phyloP scores from a whole-genome alignment of 345 rosid genomes.

The Bruguiera gymnorhiza region DNA sequence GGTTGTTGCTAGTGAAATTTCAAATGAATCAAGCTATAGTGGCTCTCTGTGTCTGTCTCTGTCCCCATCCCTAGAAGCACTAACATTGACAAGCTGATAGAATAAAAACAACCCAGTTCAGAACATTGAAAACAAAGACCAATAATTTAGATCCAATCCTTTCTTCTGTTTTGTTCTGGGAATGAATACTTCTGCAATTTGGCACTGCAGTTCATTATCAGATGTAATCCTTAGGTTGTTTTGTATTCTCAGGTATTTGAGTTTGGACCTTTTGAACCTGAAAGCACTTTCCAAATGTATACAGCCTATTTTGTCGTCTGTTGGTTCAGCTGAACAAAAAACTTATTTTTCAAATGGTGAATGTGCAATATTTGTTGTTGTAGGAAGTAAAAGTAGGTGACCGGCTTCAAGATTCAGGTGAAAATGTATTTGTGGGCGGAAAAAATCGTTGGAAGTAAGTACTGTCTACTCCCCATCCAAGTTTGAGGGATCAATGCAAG shows the following conservation, averaged over 20 bases:
- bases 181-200: neutral
- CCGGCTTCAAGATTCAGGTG: conserved; percentile 64
- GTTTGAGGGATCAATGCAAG: neutral
- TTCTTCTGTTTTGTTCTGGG: no score
- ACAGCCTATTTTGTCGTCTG: no score
- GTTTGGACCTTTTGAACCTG: neutral
- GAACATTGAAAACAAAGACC: neutral
- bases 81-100: no score
- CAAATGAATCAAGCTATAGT: neutral
- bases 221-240: neutral
- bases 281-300: no score
- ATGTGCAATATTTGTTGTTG: conserved; percentile 10
- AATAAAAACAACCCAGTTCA: neutral
- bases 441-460: conserved; percentile 81
- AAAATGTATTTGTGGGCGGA: conserved; percentile 71
- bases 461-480: neutral
- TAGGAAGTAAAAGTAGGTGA: conserved; percentile 74
- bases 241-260: neutral
- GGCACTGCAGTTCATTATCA: neutral
- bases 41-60: neutral
- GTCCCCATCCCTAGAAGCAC: no score
- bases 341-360: neutral
- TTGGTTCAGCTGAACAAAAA: no score
- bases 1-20: neutral
- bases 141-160: no score